Base-by-base conservation (phyloP, 352 stramenopile genomes). In the Phytophthora boehmeriae region DNA sequence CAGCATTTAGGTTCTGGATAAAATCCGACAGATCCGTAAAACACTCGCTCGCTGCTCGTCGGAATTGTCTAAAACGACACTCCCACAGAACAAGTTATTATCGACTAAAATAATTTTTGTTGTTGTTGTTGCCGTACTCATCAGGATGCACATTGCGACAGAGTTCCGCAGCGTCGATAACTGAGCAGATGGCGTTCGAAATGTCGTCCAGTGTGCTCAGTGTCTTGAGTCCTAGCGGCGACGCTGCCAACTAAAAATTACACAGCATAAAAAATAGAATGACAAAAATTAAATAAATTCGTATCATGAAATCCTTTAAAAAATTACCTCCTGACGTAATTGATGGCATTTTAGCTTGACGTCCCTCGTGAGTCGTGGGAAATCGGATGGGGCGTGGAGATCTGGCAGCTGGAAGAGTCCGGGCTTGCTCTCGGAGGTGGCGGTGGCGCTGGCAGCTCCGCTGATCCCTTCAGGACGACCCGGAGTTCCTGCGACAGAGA, bases 121-220 rank as follows among this genome's bases (percentile, higher is more conserved):
- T 30, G 25, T 30, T 30, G 3, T 30, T 30, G 25, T 11, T 49
- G n/a, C n/a, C 71, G 14, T 85, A 93, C 84, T 89, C 87, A 22
- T 90, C 74, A 0, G 87, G 86, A 47, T 99, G 95, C 8, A 97
- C 92, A 30, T 94, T 98, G 32, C 97, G 92, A 64, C 93, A 98
- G 8, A 99, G 68, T 71, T 99, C 97, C 5, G 95, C 93, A 2
- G 94, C 90, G 71, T 99, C 97, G 60, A 98, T 98, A 39, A 98
- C 93, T 23, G 87, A 96, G 76, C 97, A 99, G 59, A 99, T 93
- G 30, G 76, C 75, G 62, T 98, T 98, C 39, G 89, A 98, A 35
- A 99, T 97, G 52, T 96, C 80, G 69, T 99, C 97, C 48, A 99
- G 76, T 36, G 70, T 82, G 66, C 73, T 81, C 25, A 95, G 68